Evolutionary conservation across 108 stramenopile genomes (phyloP).

Genomic region (Fragilaria crotonensis): DNA sequence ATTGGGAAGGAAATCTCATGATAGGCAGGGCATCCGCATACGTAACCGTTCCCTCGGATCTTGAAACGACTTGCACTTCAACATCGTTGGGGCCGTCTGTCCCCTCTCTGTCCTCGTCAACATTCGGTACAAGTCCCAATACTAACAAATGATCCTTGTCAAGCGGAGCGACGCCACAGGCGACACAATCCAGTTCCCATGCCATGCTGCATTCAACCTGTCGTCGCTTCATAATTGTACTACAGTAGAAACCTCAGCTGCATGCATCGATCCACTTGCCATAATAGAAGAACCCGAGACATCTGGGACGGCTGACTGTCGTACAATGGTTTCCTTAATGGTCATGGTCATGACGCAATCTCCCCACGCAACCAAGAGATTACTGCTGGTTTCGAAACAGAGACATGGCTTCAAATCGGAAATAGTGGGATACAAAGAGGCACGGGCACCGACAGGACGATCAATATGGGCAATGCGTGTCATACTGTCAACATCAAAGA

Average conservation of each 20-base stretch:
- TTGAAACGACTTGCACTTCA: conserved; percentile 70
- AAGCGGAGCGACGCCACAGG: conserved; percentile 63
- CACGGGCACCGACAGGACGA: conserved; percentile 71
- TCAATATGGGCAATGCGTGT: conserved; percentile 74
- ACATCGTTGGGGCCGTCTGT: conserved; percentile 23
- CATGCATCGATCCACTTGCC: conserved; percentile 2
- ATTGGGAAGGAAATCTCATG: conserved; percentile 6
- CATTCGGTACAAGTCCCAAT: conserved; percentile 44
- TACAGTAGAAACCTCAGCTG: background rate
- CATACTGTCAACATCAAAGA: conserved; percentile 66
- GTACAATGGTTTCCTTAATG: conserved; percentile 26
- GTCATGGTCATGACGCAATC: conserved; percentile 74
- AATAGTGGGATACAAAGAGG: conserved; percentile 57
- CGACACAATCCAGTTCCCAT: conserved; percentile 85
- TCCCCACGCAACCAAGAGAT: conserved; percentile 72
- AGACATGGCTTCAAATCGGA: conserved; percentile 38
- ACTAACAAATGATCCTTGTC: conserved; percentile 68
- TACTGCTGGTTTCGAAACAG: conserved; percentile 46
- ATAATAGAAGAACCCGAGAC: background rate
- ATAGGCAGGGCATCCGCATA: conserved; percentile 40
- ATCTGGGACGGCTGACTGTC: too few species aligned
- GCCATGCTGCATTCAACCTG: conserved; percentile 69
- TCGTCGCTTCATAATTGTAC: conserved; percentile 3
- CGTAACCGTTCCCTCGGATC: conserved; percentile 37
- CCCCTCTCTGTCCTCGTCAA: conserved; percentile 19